Conservation (phyloP, 306 rosid species). For the Begonia fuchsioides region DNA sequence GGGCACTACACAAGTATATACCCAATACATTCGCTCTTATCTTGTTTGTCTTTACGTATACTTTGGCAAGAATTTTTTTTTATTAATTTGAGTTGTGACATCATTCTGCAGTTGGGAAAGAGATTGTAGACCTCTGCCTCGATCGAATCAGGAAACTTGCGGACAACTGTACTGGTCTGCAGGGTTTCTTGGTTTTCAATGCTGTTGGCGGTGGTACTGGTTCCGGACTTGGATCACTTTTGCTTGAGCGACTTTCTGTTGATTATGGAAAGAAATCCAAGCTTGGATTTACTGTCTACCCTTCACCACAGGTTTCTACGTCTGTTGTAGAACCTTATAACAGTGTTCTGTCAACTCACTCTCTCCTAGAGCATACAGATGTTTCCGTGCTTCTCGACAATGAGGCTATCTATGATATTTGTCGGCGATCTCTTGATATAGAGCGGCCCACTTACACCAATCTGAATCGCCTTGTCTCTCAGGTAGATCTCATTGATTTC, state of each 20-base stretch:
- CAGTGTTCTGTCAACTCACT: conserved; percentile 82
- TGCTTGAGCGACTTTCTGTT: conserved; percentile 73
- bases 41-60: too few relatives aligned
- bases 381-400: conserved; percentile 67
- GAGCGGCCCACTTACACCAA: conserved; percentile 88
- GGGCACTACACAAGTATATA: conserved; percentile 62
- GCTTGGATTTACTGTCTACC: conserved; percentile 75
- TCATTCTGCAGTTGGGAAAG: conserved; percentile 45
- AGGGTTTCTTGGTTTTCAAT: conserved; percentile 74
- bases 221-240: conserved; percentile 74
- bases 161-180: conserved; percentile 80
- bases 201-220: conserved; percentile 90
- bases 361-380: conserved; percentile 82
- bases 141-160: conserved; percentile 74
- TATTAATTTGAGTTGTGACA: too few relatives aligned
- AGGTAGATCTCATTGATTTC: conserved; percentile 18
- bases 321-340: conserved; percentile 85
- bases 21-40: background rate
- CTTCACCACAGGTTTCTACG: conserved; percentile 82
- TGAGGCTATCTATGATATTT: conserved; percentile 84
- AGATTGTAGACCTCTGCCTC: conserved; percentile 84
- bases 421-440: conserved; percentile 65
- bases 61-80: too few relatives aligned
- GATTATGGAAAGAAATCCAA: conserved; percentile 74
- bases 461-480: conserved; percentile 77